Percentiles rank a stretch among this genome's conserved stretches.
phyloP scores from a whole-genome alignment of 164 flowering plant species.

The Stephania cephalantha region DNA sequence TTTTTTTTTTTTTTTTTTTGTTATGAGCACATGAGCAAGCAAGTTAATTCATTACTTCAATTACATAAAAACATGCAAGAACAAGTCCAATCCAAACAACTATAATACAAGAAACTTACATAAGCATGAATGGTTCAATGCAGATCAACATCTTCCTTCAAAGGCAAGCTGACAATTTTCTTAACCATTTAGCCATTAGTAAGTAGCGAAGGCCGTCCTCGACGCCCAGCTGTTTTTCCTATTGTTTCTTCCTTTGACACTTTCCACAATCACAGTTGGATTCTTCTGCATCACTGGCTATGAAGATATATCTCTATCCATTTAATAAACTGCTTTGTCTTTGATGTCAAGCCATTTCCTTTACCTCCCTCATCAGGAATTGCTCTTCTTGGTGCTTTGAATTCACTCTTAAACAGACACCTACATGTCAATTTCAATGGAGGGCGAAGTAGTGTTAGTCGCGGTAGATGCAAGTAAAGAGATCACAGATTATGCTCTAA shows the following conservation, averaged over 20 bases:
- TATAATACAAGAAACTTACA: neutral
- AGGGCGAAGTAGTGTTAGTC: conserved; percentile 27
- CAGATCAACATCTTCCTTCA: neutral
- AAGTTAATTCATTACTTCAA: too few species aligned
- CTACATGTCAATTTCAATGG: conserved; percentile 9
- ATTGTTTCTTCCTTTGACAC: conserved; percentile 6
- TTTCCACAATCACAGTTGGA: neutral
- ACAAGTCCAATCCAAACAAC: neutral
- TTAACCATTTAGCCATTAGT: too few species aligned
- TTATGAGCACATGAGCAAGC: too few species aligned
- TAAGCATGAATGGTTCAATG: neutral
- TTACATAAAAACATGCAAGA: too few species aligned
- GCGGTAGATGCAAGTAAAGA: conserved; percentile 38
- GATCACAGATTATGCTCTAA: conserved; percentile 32
- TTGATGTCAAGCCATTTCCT: neutral
- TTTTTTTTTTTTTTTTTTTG: too few species aligned
- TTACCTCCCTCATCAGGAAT: neutral
- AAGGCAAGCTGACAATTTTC: neutral
- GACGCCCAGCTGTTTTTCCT: conserved; percentile 11
- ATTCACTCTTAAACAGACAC: neutral
- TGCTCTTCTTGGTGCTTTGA: neutral
- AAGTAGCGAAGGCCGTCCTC: neutral
- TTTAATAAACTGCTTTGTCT: neutral
- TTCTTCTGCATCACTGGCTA: neutral
- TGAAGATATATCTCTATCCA: neutral